Conservation (phyloP, 768 basidiomycete genomes). For the Hortiboletus campestris region DNA sequence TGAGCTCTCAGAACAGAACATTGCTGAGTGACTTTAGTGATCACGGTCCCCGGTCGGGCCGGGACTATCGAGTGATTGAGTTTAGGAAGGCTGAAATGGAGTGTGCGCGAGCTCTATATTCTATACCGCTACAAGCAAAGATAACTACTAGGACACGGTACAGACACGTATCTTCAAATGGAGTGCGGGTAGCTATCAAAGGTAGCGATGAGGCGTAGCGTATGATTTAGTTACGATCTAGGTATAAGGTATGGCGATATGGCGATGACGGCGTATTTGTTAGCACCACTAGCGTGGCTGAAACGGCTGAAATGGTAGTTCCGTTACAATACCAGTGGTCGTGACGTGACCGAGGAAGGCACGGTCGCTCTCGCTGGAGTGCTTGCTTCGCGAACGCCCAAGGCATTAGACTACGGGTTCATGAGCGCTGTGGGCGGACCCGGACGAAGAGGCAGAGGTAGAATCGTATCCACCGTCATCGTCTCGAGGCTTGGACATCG, state of each 20-base stretch:
- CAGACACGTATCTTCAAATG: background rate
- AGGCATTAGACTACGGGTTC: background rate
- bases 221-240: background rate
- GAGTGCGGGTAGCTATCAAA: background rate
- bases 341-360: background rate
- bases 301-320: background rate
- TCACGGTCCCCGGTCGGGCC: background rate
- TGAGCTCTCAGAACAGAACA: background rate
- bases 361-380: background rate
- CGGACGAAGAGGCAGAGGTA: conserved; percentile 1
- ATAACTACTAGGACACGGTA: background rate
- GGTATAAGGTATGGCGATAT: conserved; percentile 4
- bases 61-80: background rate
- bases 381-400: background rate
- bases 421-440: background rate
- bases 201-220: background rate
- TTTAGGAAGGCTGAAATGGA: background rate
- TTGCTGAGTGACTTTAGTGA: background rate
- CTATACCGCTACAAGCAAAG: background rate
- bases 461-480: background rate
- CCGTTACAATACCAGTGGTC: background rate
- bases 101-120: background rate
- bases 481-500: conserved; percentile 9
- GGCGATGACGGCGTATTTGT: background rate
- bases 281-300: background rate